A percentile compares a stretch with the other conserved stretches of the same genome.
Evolutionary conservation across 1,284 basidiomycete genomes (phyloP).

Genomic region (Ustilago crameri): DNA sequence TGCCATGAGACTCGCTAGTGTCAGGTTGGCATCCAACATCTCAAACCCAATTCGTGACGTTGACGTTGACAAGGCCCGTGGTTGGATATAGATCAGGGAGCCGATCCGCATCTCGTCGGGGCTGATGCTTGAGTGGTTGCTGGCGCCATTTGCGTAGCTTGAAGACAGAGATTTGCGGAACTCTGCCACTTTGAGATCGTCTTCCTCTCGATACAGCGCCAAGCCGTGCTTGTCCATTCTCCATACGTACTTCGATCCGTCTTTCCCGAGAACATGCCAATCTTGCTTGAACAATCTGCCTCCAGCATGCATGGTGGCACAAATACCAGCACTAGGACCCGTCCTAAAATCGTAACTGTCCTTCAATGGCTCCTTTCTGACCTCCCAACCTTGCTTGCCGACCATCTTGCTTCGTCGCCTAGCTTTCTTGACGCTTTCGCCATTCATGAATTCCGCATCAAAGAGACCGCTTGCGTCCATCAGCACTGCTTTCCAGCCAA

Average conservation of each 20-base stretch:
- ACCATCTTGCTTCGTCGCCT: conserved; percentile 26
- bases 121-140: background rate
- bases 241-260: conserved; percentile 31
- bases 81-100: conserved; percentile 15
- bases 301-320: conserved; percentile 39
- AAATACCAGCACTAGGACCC: conserved; percentile 32
- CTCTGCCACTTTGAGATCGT: conserved; percentile 29
- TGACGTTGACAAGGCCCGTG: background rate
- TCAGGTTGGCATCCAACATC: conserved; percentile 23
- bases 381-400: conserved; percentile 38
- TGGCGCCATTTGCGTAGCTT: background rate
- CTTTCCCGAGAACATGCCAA: conserved; percentile 43
- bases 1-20: conserved; percentile 30
- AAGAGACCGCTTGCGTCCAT: conserved; percentile 15
- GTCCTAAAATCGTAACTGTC: conserved; percentile 43
- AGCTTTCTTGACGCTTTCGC: conserved; percentile 7
- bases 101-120: conserved; percentile 13
- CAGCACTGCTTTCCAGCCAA: conserved; percentile 46
- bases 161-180: conserved; percentile 25
- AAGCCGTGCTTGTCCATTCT: conserved; percentile 36
- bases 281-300: conserved; percentile 44
- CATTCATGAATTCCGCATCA: background rate
- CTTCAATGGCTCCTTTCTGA: conserved; percentile 39
- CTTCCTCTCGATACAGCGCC: conserved; percentile 29
- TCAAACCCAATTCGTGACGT: background rate